Evolutionary conservation across 441 rosid species (phyloP), one percentile per base, ranked within the genome.

Genomic region (Kokia cookei): DNA sequence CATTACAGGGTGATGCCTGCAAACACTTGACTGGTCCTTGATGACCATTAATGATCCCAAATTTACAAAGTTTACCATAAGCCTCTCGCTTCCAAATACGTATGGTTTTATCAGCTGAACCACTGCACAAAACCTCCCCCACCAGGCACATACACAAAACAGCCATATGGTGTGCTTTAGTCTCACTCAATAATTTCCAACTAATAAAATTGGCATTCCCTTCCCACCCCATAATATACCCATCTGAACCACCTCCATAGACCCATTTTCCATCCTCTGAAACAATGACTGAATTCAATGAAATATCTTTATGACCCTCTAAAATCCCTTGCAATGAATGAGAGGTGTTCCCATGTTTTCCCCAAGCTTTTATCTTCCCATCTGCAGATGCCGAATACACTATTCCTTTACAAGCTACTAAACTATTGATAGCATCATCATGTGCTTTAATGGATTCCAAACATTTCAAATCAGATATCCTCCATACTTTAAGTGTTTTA

Each of bases 341-440:
- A 13, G 73, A 68, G 45, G 29, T 79, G 45, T 76, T 81, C 6
- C 83, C 84, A 47, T 82, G 87, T 76, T 62, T 89, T 17, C 68
- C 26, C 50, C 68, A 93, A 5, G 89, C 88, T 66, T 93, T 93
- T 50, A 91, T 83, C 77, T 88, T 93, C 50, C 98, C 97, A 53
- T 93, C 97, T 1, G 97, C 98, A 8, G 97, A 93, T 2, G 97
- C 98, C 19, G 98, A 91, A 80, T 85, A 93, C 1, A 93, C 87
- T 9, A 86, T 79, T 57, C 90, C 92, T 8, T 82, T 91, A 54
- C 87, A 79, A 0, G 91, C 86, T 2, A 81, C 87, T 61, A 93
- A 70, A 32, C 85, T 88, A 12, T 90, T 91, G 6, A 93, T 87
- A 0, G 97, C 96, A 59, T 93, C 98, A 53, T 93, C 97, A 55